phyloP scores from a whole-genome alignment of 1,284 basidiomycete species.

The Crucibulum parvulum region DNA sequence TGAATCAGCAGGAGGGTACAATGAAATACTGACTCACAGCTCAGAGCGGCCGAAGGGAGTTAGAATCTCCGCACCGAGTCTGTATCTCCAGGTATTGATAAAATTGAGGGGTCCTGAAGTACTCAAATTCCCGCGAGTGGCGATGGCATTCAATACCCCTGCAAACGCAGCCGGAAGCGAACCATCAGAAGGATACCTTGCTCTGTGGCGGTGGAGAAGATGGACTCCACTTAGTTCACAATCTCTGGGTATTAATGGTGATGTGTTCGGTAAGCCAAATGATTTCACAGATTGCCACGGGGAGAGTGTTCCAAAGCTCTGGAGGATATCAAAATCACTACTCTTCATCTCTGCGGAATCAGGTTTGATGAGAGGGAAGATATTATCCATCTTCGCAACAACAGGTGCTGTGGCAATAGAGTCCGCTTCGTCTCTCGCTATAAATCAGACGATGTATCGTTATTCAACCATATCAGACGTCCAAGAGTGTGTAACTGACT shows the following conservation, averaged over 20 bases:
- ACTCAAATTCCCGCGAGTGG: constrained; percentile 39
- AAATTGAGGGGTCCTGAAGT: constrained; percentile 57
- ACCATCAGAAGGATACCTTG: constrained; percentile 54
- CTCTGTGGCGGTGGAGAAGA: constrained; percentile 62
- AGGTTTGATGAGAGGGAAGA: constrained; percentile 46
- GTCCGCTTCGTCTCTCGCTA: constrained; percentile 56
- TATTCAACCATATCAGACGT: not conserved
- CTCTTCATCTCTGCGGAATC: constrained; percentile 39
- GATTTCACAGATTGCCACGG: constrained; percentile 63
- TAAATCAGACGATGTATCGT: not conserved
- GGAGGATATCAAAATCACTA: constrained; percentile 48
- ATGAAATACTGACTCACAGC: constrained; percentile 38
- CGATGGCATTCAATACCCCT: constrained; percentile 42
- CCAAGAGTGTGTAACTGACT: constrained; percentile 29
- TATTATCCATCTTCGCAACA: constrained; percentile 40
- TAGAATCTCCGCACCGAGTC: constrained; percentile 62
- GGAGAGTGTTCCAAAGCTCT: constrained; percentile 61
- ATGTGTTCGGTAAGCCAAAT: constrained; percentile 59
- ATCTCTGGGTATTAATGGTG: constrained; percentile 53
- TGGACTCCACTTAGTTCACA: constrained; percentile 60
- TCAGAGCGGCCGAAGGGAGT: constrained; percentile 64
- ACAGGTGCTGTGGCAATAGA: constrained; percentile 53
- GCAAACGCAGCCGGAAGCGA: constrained; percentile 48
- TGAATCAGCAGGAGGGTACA: not conserved
- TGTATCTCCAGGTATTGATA: constrained; percentile 60